Percentiles rank a stretch among this genome's conserved stretches.
Evolutionary conservation across 2,329 filamentous ascomycete species (phyloP).

Genomic region (Penicillium corylophilum): DNA sequence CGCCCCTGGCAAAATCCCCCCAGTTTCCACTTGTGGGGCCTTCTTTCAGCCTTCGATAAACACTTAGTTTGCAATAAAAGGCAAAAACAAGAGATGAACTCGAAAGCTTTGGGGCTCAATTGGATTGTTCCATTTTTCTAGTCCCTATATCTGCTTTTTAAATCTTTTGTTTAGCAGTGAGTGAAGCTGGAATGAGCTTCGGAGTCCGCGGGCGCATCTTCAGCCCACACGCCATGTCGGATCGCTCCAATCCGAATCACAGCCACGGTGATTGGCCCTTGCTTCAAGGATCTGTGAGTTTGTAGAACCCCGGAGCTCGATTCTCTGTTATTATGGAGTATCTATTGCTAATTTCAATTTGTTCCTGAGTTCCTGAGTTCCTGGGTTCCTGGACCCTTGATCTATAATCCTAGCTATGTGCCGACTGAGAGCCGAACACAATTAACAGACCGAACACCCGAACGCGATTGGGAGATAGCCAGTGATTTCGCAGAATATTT

Average conservation of each 20-base stretch:
- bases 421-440: too few relatives aligned
- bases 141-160: neutral
- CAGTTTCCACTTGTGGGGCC: slow-evolving; percentile 17
- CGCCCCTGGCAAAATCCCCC: slow-evolving; percentile 15
- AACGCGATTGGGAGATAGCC: too few relatives aligned
- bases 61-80: neutral
- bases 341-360: neutral
- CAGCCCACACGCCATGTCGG: slow-evolving; percentile 23
- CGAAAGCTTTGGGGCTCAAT: neutral
- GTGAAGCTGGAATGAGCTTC: neutral
- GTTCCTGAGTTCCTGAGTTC: too few relatives aligned
- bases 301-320: too few relatives aligned
- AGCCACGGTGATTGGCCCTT: slow-evolving; percentile 10
- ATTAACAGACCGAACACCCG: too few relatives aligned
- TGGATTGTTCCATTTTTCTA: neutral
- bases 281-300: neutral
- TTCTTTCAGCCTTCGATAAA: neutral
- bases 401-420: neutral
- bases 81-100: neutral
- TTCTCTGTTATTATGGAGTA: too few relatives aligned
- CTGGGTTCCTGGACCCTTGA: neutral
- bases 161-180: neutral
- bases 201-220: neutral
- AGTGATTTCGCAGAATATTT: too few relatives aligned
- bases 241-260: slow-evolving; percentile 20